Evolutionary conservation across 768 basidiomycete genomes (phyloP), one percentile per base, ranked within the genome.

Genomic region (Pleurotus giganteus): DNA sequence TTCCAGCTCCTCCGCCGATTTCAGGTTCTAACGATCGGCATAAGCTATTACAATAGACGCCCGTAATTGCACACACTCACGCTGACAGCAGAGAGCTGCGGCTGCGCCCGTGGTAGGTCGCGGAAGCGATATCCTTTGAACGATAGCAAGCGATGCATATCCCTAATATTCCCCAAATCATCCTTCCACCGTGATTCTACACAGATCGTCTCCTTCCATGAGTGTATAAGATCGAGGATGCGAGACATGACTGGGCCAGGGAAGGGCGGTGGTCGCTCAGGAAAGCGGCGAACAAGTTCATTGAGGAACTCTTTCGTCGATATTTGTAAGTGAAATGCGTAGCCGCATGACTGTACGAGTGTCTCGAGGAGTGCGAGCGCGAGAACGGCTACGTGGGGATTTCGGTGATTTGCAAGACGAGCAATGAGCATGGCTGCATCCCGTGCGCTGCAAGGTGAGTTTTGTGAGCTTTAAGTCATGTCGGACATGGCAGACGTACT

Each of bases 281-380:
- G 97, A 69, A 99, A 98, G 61, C 95, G 85, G 46, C 96, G 86
- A 23, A 99, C 97, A 67, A 99, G 87, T 67, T 98, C 97, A 71
- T 99, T 99, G 15, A 98, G 78, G 67, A 98, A 99, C 65, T 98
- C 97, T 66, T 99, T 98, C 37, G 96, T 98, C 15, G 89, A 79
- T 62, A 98, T 90, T 69, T 99, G 97, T 21, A 99, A 86, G 67
- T 98, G 97, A 55, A 99, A 89, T 0, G 96, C 87, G 72, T 99
- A 99, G 69, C 97, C 97, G 67, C 96, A 98, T 36, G 90, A 88
- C 66, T 94, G 90, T 42, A 98, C 89, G 47, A 99, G 86, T 12
- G 91, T 94, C 69, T 94, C 90, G 59, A 98, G 85, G 3, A 96
- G 82, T 4, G 88, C 75, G 9, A 98, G 81, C 2, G 93, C 85